These are phyloP conservation scores for Fusarium sororula DNA, from an alignment of 2,329 filamentous ascomycete genomes.

Conservation along the genomic window DNA sequence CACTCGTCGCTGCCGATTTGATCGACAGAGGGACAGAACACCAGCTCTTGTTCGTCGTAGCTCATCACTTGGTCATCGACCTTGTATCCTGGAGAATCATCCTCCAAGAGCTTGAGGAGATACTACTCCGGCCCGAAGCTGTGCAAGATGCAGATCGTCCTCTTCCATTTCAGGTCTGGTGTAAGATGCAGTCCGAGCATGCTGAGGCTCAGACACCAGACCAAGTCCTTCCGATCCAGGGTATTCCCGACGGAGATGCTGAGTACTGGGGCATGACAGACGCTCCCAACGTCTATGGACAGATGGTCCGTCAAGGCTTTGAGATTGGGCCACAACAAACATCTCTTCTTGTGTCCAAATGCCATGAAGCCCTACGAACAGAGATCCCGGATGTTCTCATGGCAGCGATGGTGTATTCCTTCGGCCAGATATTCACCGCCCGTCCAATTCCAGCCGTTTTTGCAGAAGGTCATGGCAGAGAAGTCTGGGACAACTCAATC, in stretches of 20 bases:
- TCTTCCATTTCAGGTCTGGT: constrained; percentile 51
- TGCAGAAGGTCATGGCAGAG: constrained; percentile 50
- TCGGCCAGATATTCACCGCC: constrained; percentile 43
- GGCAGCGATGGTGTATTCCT: constrained; percentile 43
- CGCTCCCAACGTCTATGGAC: constrained; percentile 29
- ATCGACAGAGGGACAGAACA: constrained; percentile 17
- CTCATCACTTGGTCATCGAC: constrained; percentile 54
- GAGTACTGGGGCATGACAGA: constrained; percentile 41
- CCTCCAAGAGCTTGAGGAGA: constrained; percentile 46
- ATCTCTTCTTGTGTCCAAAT: constrained; percentile 28
- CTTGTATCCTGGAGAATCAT: constrained; percentile 58
- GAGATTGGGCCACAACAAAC: constrained; percentile 23
- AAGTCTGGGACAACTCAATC: constrained; percentile 42
- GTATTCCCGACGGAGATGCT: constrained; percentile 29
- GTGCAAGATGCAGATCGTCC: constrained; percentile 19
- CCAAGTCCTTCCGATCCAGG: constrained; percentile 34
- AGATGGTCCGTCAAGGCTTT: constrained; percentile 30
- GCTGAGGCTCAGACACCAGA: constrained; percentile 22
- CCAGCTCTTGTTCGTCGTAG: constrained; percentile 48
- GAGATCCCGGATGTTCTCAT: constrained; percentile 49
- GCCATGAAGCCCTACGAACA: constrained; percentile 42
- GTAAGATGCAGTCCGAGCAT: constrained; percentile 43
- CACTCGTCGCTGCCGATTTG: constrained; percentile 22
- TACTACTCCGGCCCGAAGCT: constrained; percentile 37
- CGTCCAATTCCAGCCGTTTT: constrained; percentile 43